Evolutionary conservation across 2,329 filamentous ascomycete species (phyloP), one percentile per base, ranked within the genome.

Genomic region (Lojkania enalia): DNA sequence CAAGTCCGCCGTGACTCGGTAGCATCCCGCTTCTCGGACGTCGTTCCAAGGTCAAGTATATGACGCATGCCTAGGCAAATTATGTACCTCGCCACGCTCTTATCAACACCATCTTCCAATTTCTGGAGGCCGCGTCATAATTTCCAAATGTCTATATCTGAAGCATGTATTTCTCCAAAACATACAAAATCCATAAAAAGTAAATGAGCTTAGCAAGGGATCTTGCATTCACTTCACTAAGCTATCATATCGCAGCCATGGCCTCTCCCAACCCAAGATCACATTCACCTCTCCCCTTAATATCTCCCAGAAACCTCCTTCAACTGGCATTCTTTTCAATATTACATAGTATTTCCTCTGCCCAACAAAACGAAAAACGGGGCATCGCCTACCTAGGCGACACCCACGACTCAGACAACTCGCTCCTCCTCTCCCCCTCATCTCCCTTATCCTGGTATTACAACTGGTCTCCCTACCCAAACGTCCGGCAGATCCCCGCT

Each of bases 381-480:
- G 88, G 88, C 16, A 83, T 94, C 35, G 79, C 84, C 55, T 90
- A 83, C 67, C 80, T 87, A 7, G 78, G 82, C 13, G 79, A 83
- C 54, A 59, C 73, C 3, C 67, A 79, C 4, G 70, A 74, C 36
- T 73, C 81, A 1, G 57, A 76, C 27, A 88, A 91, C 68, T 80
- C 86, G 69, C 67, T 78, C 38, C 73, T 87, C 53, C 90, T 86
- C 81, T 73, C 16, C 37, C 66, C 74, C 32, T 80, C 77, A 25
- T 82, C 79, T 5, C 81, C 83, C 32, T 66, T 94, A 39, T 84
- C 81, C 2, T 94, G 89, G 88, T 94, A 94, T 75, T 94, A 92
- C 77, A 92, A 91, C 72, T 94, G 90, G 71, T 71, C 72, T 15
- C 66, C 77, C 12, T 69, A 71, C 74, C 37, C 68, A 65, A 16